Evolutionary conservation across 805 yeast species (phyloP).

Genomic region (Scheffersomyces stipitis): DNA sequence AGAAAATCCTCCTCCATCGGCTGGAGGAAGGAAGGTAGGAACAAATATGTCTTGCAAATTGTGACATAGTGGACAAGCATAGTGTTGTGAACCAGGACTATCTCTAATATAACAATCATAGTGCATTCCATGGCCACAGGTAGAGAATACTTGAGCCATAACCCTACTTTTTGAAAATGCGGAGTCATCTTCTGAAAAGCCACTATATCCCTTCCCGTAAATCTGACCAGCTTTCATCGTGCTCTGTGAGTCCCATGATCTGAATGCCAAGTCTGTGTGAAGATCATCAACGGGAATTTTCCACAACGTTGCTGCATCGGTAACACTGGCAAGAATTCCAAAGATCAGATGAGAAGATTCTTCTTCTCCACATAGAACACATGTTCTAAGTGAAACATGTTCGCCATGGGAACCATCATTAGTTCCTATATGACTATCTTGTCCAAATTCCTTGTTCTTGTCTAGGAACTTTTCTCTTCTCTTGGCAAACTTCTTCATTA

Average conservation of each 20-base stretch:
- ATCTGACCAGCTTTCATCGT: constrained; percentile 11
- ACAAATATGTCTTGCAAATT: constrained; percentile 43
- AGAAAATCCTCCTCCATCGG: constrained; percentile 16
- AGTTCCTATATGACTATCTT: constrained; percentile 7
- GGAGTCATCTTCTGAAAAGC: background rate
- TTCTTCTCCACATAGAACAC: constrained; percentile 25
- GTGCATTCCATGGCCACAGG: constrained; percentile 59
- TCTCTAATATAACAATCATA: constrained; percentile 39
- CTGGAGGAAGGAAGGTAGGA: constrained; percentile 39
- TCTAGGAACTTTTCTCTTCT: constrained; percentile 47
- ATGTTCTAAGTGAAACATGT: constrained; percentile 8
- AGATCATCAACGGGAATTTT: constrained; percentile 31
- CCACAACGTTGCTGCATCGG: constrained; percentile 51
- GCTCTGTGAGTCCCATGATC: constrained; percentile 21
- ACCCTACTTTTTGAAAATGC: constrained; percentile 19
- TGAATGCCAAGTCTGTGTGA: constrained; percentile 21
- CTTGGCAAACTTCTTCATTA: constrained; percentile 61
- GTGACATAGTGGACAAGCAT: constrained; percentile 53
- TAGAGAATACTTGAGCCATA: constrained; percentile 29
- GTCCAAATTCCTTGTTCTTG: constrained; percentile 31
- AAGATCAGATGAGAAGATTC: constrained; percentile 42
- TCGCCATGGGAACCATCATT: constrained; percentile 3
- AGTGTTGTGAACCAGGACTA: constrained; percentile 16
- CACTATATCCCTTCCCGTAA: constrained; percentile 18
- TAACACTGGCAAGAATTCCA: constrained; percentile 57